Base-by-base conservation (phyloP, 2,329 filamentous ascomycete genomes). In the Helotiales sp. region DNA sequence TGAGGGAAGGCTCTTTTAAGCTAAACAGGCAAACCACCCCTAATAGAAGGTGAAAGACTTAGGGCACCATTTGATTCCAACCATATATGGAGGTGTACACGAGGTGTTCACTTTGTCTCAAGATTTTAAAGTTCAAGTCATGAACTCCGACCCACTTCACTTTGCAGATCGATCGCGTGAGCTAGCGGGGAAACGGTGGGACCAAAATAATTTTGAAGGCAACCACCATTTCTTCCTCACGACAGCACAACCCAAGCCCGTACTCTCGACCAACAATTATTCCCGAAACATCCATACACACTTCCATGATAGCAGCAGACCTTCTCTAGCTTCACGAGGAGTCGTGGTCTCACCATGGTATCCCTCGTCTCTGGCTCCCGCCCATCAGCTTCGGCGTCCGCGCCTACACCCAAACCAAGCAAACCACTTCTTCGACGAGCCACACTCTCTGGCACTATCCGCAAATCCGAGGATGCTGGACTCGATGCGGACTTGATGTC, bases 371-470 rank as follows among this genome's bases (percentile, higher is more conserved):
- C 73, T 34, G 57, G 67, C 28, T 65, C 63, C 37, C 47, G 66
- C 62, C 62, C 57, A 15, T 34, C 65, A 32, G 65, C 49, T 37
- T 58, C 64, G 47, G 50, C 66, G 6, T 49, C 67, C 22, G 59
- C 66, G 37, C 49, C 67, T 61, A 40, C 63, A 57, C 28, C 67
- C 61, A 73, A 71, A 69, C 65, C 73, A 34, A 73, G 37, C 60
- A 77, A 76, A 71, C 73, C 74, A 26, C 71, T 77, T 47, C 70
- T 77, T 13, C 73, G 73, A 64, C 65, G 69, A 52, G 45, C 72
- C 20, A 75, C 71, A n/a, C 66, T 72, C 30, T 72, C 73, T 47
- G 72, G 74, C 28, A 75, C 70, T 13, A 68, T 73, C 37, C 71
- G 75, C 30, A 77, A 76, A 63, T 57, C 64, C 32, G 71, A 73